Evolutionary conservation across 306 rosid genomes (phyloP).

Genomic region (Leucaena leucocephala): DNA sequence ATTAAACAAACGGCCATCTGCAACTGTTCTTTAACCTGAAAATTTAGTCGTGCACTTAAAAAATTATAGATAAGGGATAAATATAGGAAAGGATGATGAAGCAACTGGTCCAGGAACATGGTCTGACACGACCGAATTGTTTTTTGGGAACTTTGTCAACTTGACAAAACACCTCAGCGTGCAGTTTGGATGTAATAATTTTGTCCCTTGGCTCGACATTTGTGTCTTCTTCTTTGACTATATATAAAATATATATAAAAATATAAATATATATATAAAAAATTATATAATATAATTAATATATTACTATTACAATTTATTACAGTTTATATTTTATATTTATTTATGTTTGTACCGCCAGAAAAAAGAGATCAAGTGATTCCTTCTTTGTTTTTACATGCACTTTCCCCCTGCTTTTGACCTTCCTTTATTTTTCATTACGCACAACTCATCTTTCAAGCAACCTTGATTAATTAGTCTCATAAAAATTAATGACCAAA

Average conservation of each 20-base stretch:
- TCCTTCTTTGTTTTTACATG: too few species aligned
- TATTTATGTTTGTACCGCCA: too few species aligned
- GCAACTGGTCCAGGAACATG: neutral
- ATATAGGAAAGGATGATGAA: neutral
- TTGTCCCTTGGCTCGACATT: conserved; percentile 42
- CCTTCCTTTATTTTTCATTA: neutral
- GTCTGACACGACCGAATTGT: conserved; percentile 29
- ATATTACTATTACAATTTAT: too few species aligned
- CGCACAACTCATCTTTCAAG: neutral
- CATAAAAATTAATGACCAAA: neutral
- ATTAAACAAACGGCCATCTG: too few species aligned
- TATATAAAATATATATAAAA: too few species aligned
- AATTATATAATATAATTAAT: too few species aligned
- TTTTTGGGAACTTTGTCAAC: neutral
- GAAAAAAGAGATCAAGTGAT: too few species aligned
- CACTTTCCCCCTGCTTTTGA: conserved; percentile 22
- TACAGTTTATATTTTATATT: too few species aligned
- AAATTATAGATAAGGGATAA: neutral
- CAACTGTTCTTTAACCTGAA: neutral
- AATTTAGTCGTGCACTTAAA: neutral
- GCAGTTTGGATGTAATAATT: conserved; percentile 43
- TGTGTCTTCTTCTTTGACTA: conserved; percentile 34
- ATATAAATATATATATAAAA: too few species aligned
- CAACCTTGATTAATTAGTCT: neutral
- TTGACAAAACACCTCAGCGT: conserved; percentile 37